Evolutionary conservation across 2,329 filamentous ascomycete genomes (phyloP), one percentile per base, ranked within the genome.

Genomic region (Hypomyces rosellus): DNA sequence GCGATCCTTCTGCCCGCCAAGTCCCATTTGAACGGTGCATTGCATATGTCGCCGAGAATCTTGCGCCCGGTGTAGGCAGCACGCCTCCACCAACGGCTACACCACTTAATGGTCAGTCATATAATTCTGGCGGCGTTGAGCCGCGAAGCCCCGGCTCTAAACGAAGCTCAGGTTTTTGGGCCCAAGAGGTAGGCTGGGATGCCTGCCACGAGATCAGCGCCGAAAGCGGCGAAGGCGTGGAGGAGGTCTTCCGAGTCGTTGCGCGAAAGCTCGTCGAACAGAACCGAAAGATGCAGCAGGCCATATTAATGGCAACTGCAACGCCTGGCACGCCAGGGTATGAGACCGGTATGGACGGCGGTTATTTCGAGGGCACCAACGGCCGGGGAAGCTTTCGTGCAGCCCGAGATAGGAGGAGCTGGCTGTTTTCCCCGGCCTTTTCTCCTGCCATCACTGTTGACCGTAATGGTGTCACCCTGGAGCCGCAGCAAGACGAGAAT

Each of bases 161-260:
- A 65, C 74, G 82, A 39, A 86, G 81, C 61, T 86, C 81, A 36
- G 86, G 86, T 2, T 89, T 90, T 69, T 96, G 91, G 91, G 89
- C 86, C 18, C 88, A 93, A 66, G 91, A 96, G 64, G 84, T 90
- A 5, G 90, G 91, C 47, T 97, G 92, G 91, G 91, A 96, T 63
- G 95, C 90, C 55, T 97, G 92, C 67, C 93, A 97, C 68, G 93
- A 99, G 72, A 92, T 99, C 63, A 91, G 85, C 59, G 91, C 92
- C 44, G 92, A 95, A 74, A 90, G 86, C 62, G 91, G 91, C 50
- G 91, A 96, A 73, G 92, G 92, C 15, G 91, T 99, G 15, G 93
- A 97, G 60, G 93, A 97, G 69, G 90, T 99, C 0, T 97, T 97
- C 61, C 80, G 92, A 16, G 80, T 82, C 39, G 79, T 83, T 13